phyloP scores from a whole-genome alignment of 352 stramenopile genomes.

The Globisporangium cystogenes region DNA sequence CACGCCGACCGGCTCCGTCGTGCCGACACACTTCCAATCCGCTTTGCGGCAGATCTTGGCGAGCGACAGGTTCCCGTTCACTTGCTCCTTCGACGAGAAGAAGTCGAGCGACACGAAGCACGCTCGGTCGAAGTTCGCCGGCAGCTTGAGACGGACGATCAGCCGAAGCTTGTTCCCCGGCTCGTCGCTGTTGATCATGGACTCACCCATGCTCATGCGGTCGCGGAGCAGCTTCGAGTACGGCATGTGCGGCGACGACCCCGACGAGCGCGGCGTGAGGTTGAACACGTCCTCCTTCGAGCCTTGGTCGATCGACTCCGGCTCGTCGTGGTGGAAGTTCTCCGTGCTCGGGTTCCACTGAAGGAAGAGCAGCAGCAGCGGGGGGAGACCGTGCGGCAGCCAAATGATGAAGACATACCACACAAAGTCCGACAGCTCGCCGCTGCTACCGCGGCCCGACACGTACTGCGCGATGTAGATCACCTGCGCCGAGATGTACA shows the following conservation, averaged over 20 bases:
- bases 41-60: conserved; percentile 47
- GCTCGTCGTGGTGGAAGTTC: conserved; percentile 51
- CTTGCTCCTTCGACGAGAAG: conserved; percentile 67
- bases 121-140: conserved; percentile 63
- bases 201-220: conserved; percentile 70
- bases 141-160: conserved; percentile 80
- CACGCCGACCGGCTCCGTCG: conserved; percentile 70
- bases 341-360: conserved; percentile 85
- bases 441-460: conserved; percentile 42
- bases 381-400: conserved; percentile 69
- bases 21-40: conserved; percentile 81
- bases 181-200: conserved; percentile 75
- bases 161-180: conserved; percentile 74
- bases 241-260: conserved; percentile 73
- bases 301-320: conserved; percentile 50
- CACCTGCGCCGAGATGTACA: conserved; percentile 84
- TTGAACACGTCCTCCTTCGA: conserved; percentile 86
- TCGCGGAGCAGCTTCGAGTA: conserved; percentile 73
- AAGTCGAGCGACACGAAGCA: conserved; percentile 85
- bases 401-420: conserved; percentile 89
- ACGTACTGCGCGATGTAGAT: conserved; percentile 87
- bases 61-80: conserved; percentile 42
- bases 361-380: conserved; percentile 74
- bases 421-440: conserved; percentile 70
- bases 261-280: conserved; percentile 69